Base-by-base conservation (phyloP, 352 stramenopile species). In the Globisporangium abappressorium region DNA sequence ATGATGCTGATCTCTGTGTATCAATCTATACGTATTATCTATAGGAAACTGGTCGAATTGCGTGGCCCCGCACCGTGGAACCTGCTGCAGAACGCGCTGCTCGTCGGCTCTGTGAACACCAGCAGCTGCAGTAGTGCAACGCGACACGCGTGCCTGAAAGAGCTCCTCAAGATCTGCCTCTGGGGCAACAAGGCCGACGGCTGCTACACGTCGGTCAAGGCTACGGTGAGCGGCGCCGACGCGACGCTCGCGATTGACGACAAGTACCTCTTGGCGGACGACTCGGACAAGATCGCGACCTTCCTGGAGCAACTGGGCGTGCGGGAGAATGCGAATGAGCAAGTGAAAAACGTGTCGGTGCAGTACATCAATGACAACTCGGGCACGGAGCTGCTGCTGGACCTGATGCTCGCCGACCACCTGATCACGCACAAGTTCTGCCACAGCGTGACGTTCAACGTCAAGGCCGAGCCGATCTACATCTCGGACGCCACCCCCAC, bases 351-450 rank as follows among this genome's bases (percentile, higher is more conserved):
- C 22, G 53, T 78, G 30, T 68, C 66, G 2, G 71, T 90, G 4
- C 77, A 92, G 59, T 92, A 75, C 56, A 89, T 93, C 67, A 93
- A 92, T 63, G 85, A 93, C 72, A 93, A 93, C 72, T 89, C 82
- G 65, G 85, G 83, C 56, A 91, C 82, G 0, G 83, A 93, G 64
- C 62, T 93, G 49, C 65, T 93, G 57, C 63, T 93, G 1, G 85
- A 93, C 54, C 57, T 93, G 30, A 82, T 81, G 36, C 71, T 93
- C 3, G 83, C 74, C 0, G 85, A 92, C 57, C 84, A 91, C 62
- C 60, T 93, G 46, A 70, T 93, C 30, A 71, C 65, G 24, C 72
- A 83, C 53, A 60, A 65, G 18, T 84, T 80, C 80, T 89, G 79
- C 57, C 69, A 57, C 8, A 84, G 70, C 22, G 76, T 95, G 9